These are phyloP conservation scores for Trichoderma koningiopsis DNA, from an alignment of 2,329 filamentous ascomycete genomes.

Conservation along the genomic window DNA sequence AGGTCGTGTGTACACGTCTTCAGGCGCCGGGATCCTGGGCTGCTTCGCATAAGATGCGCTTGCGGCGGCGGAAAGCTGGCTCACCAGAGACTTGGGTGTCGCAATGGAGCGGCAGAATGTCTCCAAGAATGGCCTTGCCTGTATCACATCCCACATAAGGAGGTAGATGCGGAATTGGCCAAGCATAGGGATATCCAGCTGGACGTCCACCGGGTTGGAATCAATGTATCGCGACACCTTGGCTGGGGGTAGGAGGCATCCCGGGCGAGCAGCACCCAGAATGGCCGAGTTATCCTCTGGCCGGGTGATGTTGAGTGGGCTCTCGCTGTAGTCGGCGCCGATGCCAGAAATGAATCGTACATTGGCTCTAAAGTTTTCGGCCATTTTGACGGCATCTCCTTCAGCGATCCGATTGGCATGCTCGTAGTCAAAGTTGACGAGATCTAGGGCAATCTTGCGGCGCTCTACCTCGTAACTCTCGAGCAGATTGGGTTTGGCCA, in stretches of 20 bases:
- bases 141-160: constrained; percentile 63
- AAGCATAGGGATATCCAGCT: constrained; percentile 76
- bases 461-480: constrained; percentile 56
- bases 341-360: constrained; percentile 74
- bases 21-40: constrained; percentile 57
- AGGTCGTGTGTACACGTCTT: constrained; percentile 67
- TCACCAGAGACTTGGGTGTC: constrained; percentile 56
- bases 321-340: constrained; percentile 62
- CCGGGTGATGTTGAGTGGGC: constrained; percentile 50
- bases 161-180: constrained; percentile 78
- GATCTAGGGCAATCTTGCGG: constrained; percentile 61
- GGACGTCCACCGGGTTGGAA: constrained; percentile 75
- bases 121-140: constrained; percentile 59
- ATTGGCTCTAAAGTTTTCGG: constrained; percentile 70
- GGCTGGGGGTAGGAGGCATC: constrained; percentile 63
- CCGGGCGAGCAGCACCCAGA: constrained; percentile 54
- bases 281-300: constrained; percentile 40
- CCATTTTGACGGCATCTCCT: constrained; percentile 64
- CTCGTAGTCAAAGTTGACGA: constrained; percentile 65
- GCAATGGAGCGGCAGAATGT: constrained; percentile 59
- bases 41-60: constrained; percentile 63
- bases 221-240: constrained; percentile 75
- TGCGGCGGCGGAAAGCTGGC: constrained; percentile 60
- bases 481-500: constrained; percentile 47
- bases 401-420: constrained; percentile 61